phyloP scores from a whole-genome alignment of 1,139 yeast species.

The Yamadazyma dendronema region DNA sequence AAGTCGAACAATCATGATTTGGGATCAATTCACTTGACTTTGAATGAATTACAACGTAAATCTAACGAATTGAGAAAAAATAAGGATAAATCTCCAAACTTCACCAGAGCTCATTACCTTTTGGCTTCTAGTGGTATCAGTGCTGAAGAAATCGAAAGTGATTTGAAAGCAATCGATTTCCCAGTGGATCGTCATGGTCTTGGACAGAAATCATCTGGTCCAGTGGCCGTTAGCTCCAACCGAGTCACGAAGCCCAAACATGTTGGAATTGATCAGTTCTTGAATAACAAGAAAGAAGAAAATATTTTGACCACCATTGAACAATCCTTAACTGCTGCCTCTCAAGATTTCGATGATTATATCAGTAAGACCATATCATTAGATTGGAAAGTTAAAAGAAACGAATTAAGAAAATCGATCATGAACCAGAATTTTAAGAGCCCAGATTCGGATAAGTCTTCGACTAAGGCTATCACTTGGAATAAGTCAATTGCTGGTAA shows the following conservation, averaged over 20 bases:
- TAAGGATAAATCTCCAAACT: slow-evolving; percentile 41
- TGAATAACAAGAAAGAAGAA: slow-evolving; percentile 75
- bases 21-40: slow-evolving; percentile 72
- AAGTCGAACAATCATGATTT: slow-evolving; percentile 56
- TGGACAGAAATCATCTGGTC: slow-evolving; percentile 4
- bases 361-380: slow-evolving; percentile 69
- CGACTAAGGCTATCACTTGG: slow-evolving; percentile 27
- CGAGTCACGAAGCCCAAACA: slow-evolving; percentile 14
- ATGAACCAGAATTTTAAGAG: slow-evolving; percentile 23
- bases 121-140: slow-evolving; percentile 88
- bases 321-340: slow-evolving; percentile 70
- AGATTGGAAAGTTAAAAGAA: slow-evolving; percentile 82
- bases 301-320: slow-evolving; percentile 82
- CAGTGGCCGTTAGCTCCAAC: slow-evolving; percentile 1
- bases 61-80: slow-evolving; percentile 59
- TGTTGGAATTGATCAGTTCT: slow-evolving; percentile 49
- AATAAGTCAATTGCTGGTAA: slow-evolving; percentile 36
- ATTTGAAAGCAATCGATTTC: slow-evolving; percentile 43
- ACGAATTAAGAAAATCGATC: slow-evolving; percentile 66
- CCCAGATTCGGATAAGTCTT: slow-evolving; percentile 12
- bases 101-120: slow-evolving; percentile 86
- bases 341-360: slow-evolving; percentile 78
- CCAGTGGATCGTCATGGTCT: slow-evolving; percentile 16
- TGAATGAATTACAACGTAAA: slow-evolving; percentile 73
- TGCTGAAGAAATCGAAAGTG: slow-evolving; percentile 81